phyloP scores from a whole-genome alignment of 2,329 filamentous ascomycete genomes.

The Sporothrix sp. region DNA sequence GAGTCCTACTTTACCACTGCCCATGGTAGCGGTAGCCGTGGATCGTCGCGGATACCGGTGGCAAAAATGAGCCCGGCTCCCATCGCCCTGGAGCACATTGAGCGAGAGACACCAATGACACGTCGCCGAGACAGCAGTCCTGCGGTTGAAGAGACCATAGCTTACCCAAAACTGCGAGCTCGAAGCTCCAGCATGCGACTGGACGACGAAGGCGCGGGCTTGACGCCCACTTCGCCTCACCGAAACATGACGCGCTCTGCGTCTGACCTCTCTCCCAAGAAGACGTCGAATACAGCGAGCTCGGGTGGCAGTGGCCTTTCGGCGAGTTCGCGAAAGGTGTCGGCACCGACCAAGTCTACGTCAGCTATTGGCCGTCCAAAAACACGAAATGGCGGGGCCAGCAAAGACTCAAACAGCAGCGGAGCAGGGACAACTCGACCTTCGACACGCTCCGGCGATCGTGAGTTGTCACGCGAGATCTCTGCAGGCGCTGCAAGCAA shows the following conservation, averaged over 20 bases:
- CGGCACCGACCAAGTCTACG: constrained; percentile 29
- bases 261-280: constrained; percentile 47
- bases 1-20: constrained; percentile 46
- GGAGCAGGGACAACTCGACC: constrained; percentile 46
- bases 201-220: neutral
- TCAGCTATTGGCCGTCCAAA: constrained; percentile 44
- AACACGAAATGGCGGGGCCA: constrained; percentile 48
- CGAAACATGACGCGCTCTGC: constrained; percentile 24
- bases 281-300: constrained; percentile 24
- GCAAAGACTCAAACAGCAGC: constrained; percentile 35
- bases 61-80: constrained; percentile 70
- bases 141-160: constrained; percentile 46
- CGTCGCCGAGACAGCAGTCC: constrained; percentile 49
- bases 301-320: neutral
- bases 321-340: constrained; percentile 31
- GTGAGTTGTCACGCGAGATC: constrained; percentile 42
- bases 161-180: constrained; percentile 52
- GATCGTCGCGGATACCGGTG: constrained; percentile 76
- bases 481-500: constrained; percentile 38
- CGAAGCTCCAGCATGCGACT: constrained; percentile 55
- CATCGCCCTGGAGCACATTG: constrained; percentile 60
- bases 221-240: neutral
- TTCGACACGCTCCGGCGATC: constrained; percentile 51
- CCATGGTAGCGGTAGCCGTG: constrained; percentile 43
- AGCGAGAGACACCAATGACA: constrained; percentile 59